Evolutionary conservation across 75 land plant species (phyloP).

Genomic region (Pinus albicaulis): DNA sequence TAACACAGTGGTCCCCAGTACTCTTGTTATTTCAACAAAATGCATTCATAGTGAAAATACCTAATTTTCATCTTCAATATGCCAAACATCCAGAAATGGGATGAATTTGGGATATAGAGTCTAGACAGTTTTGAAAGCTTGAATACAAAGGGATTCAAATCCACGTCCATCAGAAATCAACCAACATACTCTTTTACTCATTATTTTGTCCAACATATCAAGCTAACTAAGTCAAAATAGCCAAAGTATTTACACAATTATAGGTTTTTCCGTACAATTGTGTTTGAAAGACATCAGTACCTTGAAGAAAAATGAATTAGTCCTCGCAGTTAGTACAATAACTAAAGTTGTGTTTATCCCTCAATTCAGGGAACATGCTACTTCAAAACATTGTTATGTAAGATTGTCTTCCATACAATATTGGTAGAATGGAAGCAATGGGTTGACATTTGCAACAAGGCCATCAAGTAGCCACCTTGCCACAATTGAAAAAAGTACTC

Average conservation of each 20-base stretch:
- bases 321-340: background rate
- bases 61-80: background rate
- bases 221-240: too few species aligned
- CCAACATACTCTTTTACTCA: background rate
- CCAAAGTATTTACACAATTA: background rate
- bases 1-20: background rate
- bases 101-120: too few species aligned
- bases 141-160: too few species aligned
- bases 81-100: constrained; percentile 2
- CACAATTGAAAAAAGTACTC: too few species aligned
- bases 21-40: background rate
- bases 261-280: background rate
- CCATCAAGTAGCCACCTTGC: too few species aligned
- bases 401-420: background rate
- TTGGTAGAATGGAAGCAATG: too few species aligned
- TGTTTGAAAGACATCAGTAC: background rate
- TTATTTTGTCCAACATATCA: too few species aligned
- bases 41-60: background rate
- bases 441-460: too few species aligned
- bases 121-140: background rate
- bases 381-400: background rate
- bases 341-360: background rate
- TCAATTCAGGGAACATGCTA: background rate
- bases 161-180: background rate
- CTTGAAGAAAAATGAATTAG: background rate